Conservation (phyloP, 2,329 filamentous ascomycete species). For the Stachybotrys elegans region DNA sequence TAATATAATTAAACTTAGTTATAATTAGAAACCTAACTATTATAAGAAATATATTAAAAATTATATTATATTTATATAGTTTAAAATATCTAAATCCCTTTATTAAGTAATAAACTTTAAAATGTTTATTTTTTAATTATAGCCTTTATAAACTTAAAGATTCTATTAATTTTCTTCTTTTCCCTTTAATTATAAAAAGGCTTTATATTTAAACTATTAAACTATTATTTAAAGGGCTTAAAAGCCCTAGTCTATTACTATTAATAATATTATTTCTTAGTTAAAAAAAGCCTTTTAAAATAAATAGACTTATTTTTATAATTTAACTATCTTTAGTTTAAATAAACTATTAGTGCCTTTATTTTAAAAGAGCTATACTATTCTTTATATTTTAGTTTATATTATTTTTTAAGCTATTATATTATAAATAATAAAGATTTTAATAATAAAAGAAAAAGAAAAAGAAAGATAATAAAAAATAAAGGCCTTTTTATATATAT, state of each 20-base stretch:
- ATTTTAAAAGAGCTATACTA: too few species aligned
- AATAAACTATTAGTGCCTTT: too few species aligned
- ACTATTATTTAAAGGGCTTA: conserved; percentile 1
- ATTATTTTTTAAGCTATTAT: too few species aligned
- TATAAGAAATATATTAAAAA: too few species aligned
- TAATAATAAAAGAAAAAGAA: too few species aligned
- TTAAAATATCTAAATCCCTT: not conserved
- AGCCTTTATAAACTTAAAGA: not conserved
- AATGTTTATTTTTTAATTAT: too few species aligned
- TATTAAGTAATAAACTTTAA: not conserved
- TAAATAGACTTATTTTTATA: conserved; percentile 1
- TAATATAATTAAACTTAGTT: too few species aligned
- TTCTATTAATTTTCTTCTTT: not conserved
- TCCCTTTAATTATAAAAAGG: not conserved
- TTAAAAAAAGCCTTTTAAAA: not conserved
- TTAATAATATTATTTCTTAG: not conserved
- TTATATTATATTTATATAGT: not conserved
- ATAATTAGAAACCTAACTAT: not conserved
- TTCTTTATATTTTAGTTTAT: too few species aligned
- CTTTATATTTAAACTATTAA: not conserved
- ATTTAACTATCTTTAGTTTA: too few species aligned
- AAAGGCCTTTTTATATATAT: too few species aligned
- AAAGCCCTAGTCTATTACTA: not conserved
- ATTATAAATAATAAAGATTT: too few species aligned
- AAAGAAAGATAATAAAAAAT: too few species aligned